These are phyloP conservation scores for Steccherinum ochraceum DNA, from an alignment of 768 basidiomycete genomes.

Conservation along the genomic window DNA sequence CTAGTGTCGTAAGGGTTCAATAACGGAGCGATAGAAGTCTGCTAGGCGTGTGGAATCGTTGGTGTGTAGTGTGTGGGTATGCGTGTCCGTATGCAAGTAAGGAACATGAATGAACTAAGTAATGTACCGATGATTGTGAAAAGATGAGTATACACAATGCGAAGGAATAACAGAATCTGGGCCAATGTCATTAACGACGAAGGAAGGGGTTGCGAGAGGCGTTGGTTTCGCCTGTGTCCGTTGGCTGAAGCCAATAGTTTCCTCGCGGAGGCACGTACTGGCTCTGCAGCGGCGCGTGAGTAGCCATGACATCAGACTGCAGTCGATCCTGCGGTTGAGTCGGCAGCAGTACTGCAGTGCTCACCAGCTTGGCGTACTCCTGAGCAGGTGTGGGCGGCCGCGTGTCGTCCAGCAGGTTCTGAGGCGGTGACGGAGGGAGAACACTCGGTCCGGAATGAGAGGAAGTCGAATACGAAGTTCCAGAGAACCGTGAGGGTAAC, in stretches of 20 bases:
- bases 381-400: constrained; percentile 48
- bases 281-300: neutral
- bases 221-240: constrained; percentile 35
- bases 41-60: neutral
- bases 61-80: neutral
- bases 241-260: constrained; percentile 36
- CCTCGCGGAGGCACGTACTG: constrained; percentile 21
- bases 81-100: constrained; percentile 5
- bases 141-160: neutral
- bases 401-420: constrained; percentile 18
- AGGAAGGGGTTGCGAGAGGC: constrained; percentile 41
- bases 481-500: constrained; percentile 42
- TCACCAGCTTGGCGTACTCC: constrained; percentile 46
- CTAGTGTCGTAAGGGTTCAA: neutral
- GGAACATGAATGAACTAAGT: neutral
- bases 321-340: too few relatives aligned
- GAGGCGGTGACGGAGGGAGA: constrained; percentile 7
- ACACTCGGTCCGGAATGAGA: constrained; percentile 18
- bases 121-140: neutral
- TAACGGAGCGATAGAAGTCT: neutral
- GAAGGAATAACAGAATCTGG: neutral
- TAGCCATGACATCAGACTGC: constrained; percentile 10
- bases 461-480: constrained; percentile 36
- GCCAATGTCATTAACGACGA: constrained; percentile 23
- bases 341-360: too few relatives aligned